These are phyloP conservation scores for Malus sylvestris DNA, from an alignment of 306 rosid species.

Conservation along the genomic window DNA sequence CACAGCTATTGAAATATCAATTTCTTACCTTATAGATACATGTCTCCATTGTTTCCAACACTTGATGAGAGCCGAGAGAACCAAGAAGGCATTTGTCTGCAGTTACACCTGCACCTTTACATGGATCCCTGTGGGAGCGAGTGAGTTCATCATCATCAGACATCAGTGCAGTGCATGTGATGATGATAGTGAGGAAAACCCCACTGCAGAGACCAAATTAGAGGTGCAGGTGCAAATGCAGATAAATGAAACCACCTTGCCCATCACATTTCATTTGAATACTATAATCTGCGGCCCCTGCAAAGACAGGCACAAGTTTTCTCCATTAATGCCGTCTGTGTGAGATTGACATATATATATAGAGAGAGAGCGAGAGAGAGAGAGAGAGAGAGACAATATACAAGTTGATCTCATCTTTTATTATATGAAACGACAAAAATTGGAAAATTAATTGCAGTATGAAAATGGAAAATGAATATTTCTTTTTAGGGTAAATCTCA, in stretches of 20 bases:
- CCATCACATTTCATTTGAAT: background rate
- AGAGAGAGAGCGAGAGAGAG: no score
- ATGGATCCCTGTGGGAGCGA: background rate
- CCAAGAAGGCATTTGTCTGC: constrained; percentile 27
- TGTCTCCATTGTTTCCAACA: no score
- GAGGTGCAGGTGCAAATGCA: constrained; percentile 57
- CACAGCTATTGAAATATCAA: background rate
- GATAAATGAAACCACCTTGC: constrained; percentile 25
- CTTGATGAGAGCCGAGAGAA: background rate
- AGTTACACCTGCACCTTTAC: constrained; percentile 21
- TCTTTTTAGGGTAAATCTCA: no score
- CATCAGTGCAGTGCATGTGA: background rate
- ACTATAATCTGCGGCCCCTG: background rate
- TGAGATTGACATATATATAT: background rate
- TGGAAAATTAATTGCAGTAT: no score
- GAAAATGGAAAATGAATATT: no score
- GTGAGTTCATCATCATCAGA: no score
- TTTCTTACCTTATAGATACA: background rate
- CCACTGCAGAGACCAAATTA: background rate
- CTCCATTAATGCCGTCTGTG: background rate
- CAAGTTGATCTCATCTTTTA: no score
- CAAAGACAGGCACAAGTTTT: background rate
- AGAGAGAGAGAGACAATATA: no score
- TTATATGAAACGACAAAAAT: no score
- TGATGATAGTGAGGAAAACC: background rate